Evolutionary conservation across 768 basidiomycete species (phyloP), one percentile per base, ranked within the genome.

Genomic region (Phylloporus scabripes): DNA sequence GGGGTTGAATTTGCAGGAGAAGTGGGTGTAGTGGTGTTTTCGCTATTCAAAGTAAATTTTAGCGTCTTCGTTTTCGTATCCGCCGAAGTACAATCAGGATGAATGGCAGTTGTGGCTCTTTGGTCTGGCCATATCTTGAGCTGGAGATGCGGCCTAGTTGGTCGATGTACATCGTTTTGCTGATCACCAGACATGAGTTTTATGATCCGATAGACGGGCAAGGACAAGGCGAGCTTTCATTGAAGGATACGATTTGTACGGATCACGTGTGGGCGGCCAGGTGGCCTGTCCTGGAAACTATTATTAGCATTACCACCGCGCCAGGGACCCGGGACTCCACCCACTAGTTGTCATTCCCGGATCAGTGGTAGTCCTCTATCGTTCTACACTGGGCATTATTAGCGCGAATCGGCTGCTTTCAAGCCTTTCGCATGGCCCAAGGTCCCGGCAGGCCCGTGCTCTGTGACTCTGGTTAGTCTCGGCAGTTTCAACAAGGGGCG

Each of bases 151-250:
- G 52, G 49, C 9, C 46, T 32, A 3, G 4, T 38, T 2, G 40
- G 40, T 7, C 7, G 41, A 4, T 12, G 28, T 5, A 6, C 12
- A 24, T 21, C 44, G 20, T 42, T 28, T 26, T 36, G 20, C 8
- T 49, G 49, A 20, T 43, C 43, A 38, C 47, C 47, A 14, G 45
- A 14, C 60, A 61, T 61, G 42, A 20, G 15, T 11, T 9, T 9
- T 8, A 20, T n/a, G 36, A 37, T 37, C 18, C 1, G 36, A 20
- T 37, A 5, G 36, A 14, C n/a, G n/a, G n/a, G n/a, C 33, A 17
- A 37, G 36, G 34, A 36, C 34, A 17, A 17, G 36, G 36, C 1
- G 18, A 37, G 8, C 17, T 9, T 18, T 7, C 7, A 3, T 28
- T 28, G 26, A 28, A 9, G 36, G 7, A 37, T 20, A 29, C 36